Evolutionary conservation across 257 asterid species (phyloP).

Genomic region (Solanum ossicruentum): DNA sequence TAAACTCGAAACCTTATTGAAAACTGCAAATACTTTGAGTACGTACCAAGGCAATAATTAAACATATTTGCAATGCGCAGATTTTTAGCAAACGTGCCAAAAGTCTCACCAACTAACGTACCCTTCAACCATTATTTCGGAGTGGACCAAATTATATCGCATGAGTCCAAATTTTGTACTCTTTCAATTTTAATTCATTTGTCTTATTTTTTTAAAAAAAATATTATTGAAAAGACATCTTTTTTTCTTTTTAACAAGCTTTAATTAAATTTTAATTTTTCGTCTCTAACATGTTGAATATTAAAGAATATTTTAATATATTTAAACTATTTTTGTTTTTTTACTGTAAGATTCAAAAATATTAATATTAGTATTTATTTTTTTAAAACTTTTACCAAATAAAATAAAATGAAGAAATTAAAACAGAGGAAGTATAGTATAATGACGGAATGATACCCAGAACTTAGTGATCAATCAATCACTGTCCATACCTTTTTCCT

Average conservation of each 20-base stretch:
- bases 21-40: not conserved
- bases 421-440: not conserved
- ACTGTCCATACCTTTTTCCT: not conserved
- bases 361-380: too few species aligned
- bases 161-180: not conserved
- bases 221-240: too few species aligned
- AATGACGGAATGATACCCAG: not conserved
- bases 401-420: not conserved
- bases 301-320: fast-evolving
- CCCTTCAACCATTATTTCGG: not conserved
- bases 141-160: not conserved
- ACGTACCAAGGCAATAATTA: not conserved
- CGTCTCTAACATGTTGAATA: too few species aligned
- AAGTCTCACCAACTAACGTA: too few species aligned
- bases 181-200: too few species aligned
- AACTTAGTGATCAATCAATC: not conserved
- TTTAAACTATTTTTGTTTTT: too few species aligned
- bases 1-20: too few species aligned
- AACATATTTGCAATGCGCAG: not conserved
- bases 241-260: too few species aligned
- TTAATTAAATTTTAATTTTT: too few species aligned
- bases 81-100: not conserved
- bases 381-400: not conserved
- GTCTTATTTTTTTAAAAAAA: too few species aligned
- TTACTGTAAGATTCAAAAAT: too few species aligned